Percentiles rank a stretch among this genome's conserved stretches.
Evolutionary conservation across 352 stramenopile species (phyloP).

Genomic region (Phytophthora podocarpi): DNA sequence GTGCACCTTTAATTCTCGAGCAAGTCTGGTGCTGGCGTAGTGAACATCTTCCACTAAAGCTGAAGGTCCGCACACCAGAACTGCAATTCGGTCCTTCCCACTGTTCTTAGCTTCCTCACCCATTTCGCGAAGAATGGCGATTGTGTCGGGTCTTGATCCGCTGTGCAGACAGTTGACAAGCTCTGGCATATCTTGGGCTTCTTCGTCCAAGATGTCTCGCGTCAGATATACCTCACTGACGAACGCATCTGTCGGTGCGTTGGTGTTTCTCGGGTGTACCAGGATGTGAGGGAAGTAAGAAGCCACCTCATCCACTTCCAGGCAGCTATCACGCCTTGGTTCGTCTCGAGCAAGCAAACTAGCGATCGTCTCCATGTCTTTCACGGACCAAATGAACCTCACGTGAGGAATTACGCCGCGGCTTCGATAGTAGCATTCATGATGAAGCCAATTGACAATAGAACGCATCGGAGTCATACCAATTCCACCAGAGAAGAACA

Average conservation of each 20-base stretch:
- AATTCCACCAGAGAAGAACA: slow-evolving; percentile 55
- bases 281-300: slow-evolving; percentile 42
- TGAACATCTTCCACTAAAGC: slow-evolving; percentile 39
- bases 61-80: slow-evolving; percentile 50
- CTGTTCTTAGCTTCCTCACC: slow-evolving; percentile 39
- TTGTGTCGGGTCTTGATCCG: slow-evolving; percentile 34
- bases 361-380: slow-evolving; percentile 47
- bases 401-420: slow-evolving; percentile 47
- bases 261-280: slow-evolving; percentile 31
- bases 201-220: slow-evolving; percentile 35
- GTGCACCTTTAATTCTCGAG: slow-evolving; percentile 33
- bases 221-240: slow-evolving; percentile 39
- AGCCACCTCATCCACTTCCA: slow-evolving; percentile 41
- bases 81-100: slow-evolving; percentile 37
- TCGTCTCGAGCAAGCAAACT: slow-evolving; percentile 38
- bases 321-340: slow-evolving; percentile 33
- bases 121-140: slow-evolving; percentile 39
- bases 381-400: slow-evolving; percentile 57
- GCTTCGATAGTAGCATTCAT: slow-evolving; percentile 30
- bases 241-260: slow-evolving; percentile 29
- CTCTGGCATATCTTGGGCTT: slow-evolving; percentile 38
- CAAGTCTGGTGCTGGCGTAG: slow-evolving; percentile 23
- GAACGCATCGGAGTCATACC: slow-evolving; percentile 60
- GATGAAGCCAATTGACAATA: slow-evolving; percentile 49
- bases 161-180: slow-evolving; percentile 38